Evolutionary conservation across 768 basidiomycete species (phyloP), one percentile per base, ranked within the genome.

Genomic region (Xerocomellus chrysenteron): DNA sequence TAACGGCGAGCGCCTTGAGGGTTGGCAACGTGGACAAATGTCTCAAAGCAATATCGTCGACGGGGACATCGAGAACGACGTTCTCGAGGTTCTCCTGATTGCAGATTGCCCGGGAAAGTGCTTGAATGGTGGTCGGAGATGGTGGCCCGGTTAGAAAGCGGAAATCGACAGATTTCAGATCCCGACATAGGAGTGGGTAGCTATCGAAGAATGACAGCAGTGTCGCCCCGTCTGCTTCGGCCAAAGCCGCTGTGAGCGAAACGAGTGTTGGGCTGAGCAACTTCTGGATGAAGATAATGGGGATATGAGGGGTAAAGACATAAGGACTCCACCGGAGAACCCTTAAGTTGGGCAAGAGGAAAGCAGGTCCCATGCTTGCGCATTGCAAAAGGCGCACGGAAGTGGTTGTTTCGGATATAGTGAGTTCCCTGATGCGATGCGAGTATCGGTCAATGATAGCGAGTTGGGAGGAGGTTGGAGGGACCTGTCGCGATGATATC

Each of bases 191-290:
- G 10, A 36, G 33, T n/a, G 54, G 52, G 14, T 47, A 65, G 36
- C 12, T 44, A 2, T 65, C 47, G 37, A 64, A 24, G 50, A 65
- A 57, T 8, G 58, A 61, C 1, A 36, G n/a, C 1, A 59, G 6
- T 32, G 46, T 52, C 7, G 28, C 37, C 13, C 33, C 46, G n/a
- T 64, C 61, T 12, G 7, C 44, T 32, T 59, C 61, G 16, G 10
- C 2, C 21, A 63, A 35, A n/a, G n/a, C n/a, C 3, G 19, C 61
- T 0, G 26, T 1, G 9, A 63, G 51, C 2, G 47, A 48, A 36
- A 56, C 41, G 19, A 64, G 62, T 1, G 55, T 35, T 21, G 62
- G 57, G 39, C 39, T 45, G 43, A 64, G 62, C 44, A 64, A 40
- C 17, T 17, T 55, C 28, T 52, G 58, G 21, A 64, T 54, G 42